These are phyloP conservation scores for Dactylellina sp. DNA, from an alignment of 2,329 filamentous ascomycete species.

Conservation along the genomic window DNA sequence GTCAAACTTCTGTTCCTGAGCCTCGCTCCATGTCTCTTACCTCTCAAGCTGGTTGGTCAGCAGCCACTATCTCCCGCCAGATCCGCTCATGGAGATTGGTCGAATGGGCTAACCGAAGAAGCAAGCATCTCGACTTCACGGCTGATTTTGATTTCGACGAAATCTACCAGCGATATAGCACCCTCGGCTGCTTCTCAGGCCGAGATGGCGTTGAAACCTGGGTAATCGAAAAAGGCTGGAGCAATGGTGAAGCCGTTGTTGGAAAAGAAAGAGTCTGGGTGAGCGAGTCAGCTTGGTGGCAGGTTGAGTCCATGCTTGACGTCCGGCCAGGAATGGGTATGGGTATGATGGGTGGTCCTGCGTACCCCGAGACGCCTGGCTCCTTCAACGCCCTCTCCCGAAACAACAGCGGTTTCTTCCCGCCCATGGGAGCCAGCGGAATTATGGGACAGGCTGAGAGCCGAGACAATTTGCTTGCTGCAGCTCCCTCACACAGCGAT, in stretches of 20 bases:
- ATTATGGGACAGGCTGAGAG: conserved; percentile 73
- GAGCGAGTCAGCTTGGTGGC: conserved; percentile 94
- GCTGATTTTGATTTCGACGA: conserved; percentile 96
- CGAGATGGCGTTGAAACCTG: conserved; percentile 93
- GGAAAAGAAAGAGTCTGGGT: conserved; percentile 96
- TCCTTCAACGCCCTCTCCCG: conserved; percentile 41
- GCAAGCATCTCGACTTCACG: conserved; percentile 91
- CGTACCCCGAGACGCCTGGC: conserved; percentile 72
- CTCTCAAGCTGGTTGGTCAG: conserved; percentile 82
- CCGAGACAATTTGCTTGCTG: conserved; percentile 76
- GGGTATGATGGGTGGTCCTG: conserved; percentile 69
- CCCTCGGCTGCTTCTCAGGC: conserved; percentile 87
- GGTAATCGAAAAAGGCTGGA: conserved; percentile 95
- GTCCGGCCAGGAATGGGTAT: conserved; percentile 62
- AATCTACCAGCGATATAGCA: conserved; percentile 83
- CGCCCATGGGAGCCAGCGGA: conserved; percentile 67
- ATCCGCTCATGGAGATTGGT: conserved; percentile 91
- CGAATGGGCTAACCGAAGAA: conserved; percentile 95
- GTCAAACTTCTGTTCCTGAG: conserved; percentile 68
- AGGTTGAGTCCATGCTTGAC: conserved; percentile 95
- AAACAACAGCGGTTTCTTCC: conserved; percentile 75
- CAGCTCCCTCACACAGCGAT: conserved; percentile 58
- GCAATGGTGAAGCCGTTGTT: conserved; percentile 93
- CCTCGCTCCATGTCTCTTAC: conserved; percentile 77
- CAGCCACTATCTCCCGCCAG: conserved; percentile 89